Base-by-base conservation (phyloP, 805 yeast species). In the Saccharomycopsis oosterbeekiorum region DNA sequence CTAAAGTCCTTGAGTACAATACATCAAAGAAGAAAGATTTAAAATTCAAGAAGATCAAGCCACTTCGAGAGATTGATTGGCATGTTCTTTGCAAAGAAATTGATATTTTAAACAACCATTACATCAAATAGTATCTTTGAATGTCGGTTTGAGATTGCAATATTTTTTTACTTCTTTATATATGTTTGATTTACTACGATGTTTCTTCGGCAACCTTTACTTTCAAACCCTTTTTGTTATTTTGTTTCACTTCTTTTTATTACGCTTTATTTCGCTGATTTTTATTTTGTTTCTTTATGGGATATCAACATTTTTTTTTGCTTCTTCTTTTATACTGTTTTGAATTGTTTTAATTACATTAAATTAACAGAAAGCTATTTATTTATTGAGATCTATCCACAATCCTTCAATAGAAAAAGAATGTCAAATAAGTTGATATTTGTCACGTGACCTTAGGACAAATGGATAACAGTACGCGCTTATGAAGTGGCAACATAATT, bases 41-140 rank as follows among this genome's bases (percentile, higher is more conserved):
- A 11, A 29, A 54, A 15, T 51, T 62, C 21, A 56, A 58, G 47
- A 51, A 56, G 53, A 59, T 41, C 24, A 57, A 57, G 57, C 62
- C 59, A 3, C 60, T 75, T 37, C 76, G 96, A 40, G 89, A 84
- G 60, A 85, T 89, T 59, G 97, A 91, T 68, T 93, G 98, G 98
- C 87, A 83, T 68, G 78, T 88, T 5, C 74, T 93, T 68, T 89
- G 97, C 69, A 80, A 93, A 41, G 96, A 90, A 68, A 88, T 93
- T 62, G 84, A 86, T 68, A 79, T 81, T 64, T 76, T 93, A 75
- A 93, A 92, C 71, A 79, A 60, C 36, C 64, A 64, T 36, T 64
- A 64, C 39, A 64, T 64, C 24, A 64, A 64, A 54, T 17, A 21
- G 4, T 10, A 47, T 5, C n/a, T 10, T 47, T 37, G 4, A 37